These are phyloP conservation scores for Pythium aristosporum DNA, from an alignment of 352 stramenopile species.

Conservation along the genomic window DNA sequence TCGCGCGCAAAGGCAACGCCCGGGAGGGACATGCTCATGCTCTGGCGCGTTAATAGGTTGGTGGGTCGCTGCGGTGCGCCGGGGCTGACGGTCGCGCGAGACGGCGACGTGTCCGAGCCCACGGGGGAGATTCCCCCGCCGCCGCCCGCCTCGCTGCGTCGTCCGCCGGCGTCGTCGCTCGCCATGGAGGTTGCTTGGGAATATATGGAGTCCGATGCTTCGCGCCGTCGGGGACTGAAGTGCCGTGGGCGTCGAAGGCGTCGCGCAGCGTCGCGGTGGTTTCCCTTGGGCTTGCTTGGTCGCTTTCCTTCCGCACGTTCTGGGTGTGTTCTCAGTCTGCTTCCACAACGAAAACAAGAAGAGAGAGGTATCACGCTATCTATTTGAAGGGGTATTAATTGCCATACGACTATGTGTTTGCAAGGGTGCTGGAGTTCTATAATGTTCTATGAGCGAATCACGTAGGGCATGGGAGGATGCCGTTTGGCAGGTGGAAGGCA, in stretches of 20 bases:
- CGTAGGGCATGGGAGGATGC: slow-evolving; percentile 4
- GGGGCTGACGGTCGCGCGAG: slow-evolving; percentile 10
- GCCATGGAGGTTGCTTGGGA: slow-evolving; percentile 7
- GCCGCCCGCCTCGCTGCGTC: slow-evolving; percentile 14
- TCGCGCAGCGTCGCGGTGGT: slow-evolving; percentile 4
- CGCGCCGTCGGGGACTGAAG: neutral
- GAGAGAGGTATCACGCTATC: neutral
- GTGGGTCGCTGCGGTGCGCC: slow-evolving; percentile 23
- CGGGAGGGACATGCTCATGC: slow-evolving; percentile 31
- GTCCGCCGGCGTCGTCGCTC: slow-evolving; percentile 22
- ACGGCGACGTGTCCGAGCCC: slow-evolving; percentile 15
- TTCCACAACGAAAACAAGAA: slow-evolving; percentile 15
- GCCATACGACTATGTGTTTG: neutral
- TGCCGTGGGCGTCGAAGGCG: neutral
- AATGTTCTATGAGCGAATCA: no score
- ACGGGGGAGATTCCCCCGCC: slow-evolving; percentile 8
- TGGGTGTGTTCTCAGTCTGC: slow-evolving; percentile 16
- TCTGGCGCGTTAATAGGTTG: slow-evolving; percentile 20
- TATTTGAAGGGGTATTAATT: neutral
- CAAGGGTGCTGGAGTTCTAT: no score
- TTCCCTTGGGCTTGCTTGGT: slow-evolving; percentile 9
- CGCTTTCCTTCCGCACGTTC: slow-evolving; percentile 13
- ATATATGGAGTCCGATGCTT: no score
- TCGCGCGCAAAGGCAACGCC: slow-evolving; percentile 69
- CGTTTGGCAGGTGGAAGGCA: slow-evolving; percentile 15